These are phyloP conservation scores for Grammothele lineata DNA, from an alignment of 768 basidiomycete genomes.

Conservation along the genomic window DNA sequence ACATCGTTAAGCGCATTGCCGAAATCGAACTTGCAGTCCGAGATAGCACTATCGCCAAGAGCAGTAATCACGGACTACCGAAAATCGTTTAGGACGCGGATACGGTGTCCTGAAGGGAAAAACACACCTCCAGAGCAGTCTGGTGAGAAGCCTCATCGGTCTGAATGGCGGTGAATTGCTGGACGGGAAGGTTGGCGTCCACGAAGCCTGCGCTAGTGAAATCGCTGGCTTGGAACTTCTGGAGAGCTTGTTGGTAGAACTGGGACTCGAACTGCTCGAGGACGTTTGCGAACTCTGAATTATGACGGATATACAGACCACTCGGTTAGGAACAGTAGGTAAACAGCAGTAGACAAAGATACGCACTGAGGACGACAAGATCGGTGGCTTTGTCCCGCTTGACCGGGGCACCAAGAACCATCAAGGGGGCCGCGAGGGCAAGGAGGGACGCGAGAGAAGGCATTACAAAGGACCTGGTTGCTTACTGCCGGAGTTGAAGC, in stretches of 20 bases:
- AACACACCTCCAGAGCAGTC: slow-evolving; percentile 44
- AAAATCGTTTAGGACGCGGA: neutral
- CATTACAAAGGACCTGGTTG: slow-evolving; percentile 13
- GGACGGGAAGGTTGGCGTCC: slow-evolving; percentile 46
- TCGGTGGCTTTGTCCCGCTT: slow-evolving; percentile 36
- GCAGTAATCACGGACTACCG: slow-evolving; percentile 44
- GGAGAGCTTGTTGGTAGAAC: slow-evolving; percentile 65
- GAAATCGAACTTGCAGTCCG: slow-evolving; percentile 67
- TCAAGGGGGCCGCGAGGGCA: slow-evolving; percentile 23
- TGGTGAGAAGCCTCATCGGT: slow-evolving; percentile 61
- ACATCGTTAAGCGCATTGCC: slow-evolving; percentile 58
- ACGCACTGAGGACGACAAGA: slow-evolving; percentile 59
- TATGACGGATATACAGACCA: neutral
- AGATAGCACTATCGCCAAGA: slow-evolving; percentile 51
- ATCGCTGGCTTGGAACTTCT: slow-evolving; percentile 59
- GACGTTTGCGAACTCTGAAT: slow-evolving; percentile 67
- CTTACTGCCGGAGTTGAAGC: slow-evolving; percentile 21
- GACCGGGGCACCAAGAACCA: slow-evolving; percentile 21
- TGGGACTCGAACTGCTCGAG: slow-evolving; percentile 68
- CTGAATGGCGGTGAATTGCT: slow-evolving; percentile 59
- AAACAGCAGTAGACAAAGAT: neutral
- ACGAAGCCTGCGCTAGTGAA: slow-evolving; percentile 65
- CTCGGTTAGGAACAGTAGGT: no score
- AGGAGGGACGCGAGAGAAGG: slow-evolving; percentile 22
- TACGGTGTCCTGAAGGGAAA: neutral